phyloP scores from a whole-genome alignment of 176 grass and related monocot genomes.

The Zizania latifolia region DNA sequence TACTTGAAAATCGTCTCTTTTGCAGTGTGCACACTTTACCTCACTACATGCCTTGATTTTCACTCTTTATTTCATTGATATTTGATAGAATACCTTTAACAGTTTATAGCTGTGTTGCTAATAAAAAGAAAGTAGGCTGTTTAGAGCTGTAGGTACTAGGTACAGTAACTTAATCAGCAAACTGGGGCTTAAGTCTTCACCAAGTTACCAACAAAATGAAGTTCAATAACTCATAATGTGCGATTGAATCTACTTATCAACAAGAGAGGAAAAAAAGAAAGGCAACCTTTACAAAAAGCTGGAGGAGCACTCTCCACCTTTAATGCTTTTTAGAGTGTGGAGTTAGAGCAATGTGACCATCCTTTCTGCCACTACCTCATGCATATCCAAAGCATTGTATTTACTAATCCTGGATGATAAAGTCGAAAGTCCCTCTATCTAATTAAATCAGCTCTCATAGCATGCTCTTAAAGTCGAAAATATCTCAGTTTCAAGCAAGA shows the following conservation, averaged over 20 bases:
- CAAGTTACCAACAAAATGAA: constrained; percentile 4
- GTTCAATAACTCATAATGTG: constrained; percentile 15
- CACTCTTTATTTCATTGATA: not conserved
- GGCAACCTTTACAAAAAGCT: constrained; percentile 39
- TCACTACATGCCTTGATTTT: not conserved
- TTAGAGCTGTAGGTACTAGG: not conserved
- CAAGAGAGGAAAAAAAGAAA: constrained; percentile 6
- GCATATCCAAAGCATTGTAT: constrained; percentile 47
- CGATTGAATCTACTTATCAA: constrained; percentile 22
- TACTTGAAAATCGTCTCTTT: not conserved
- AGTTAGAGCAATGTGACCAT: constrained; percentile 20
- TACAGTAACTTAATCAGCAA: not conserved
- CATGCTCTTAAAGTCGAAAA: constrained; percentile 13
- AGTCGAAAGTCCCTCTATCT: not conserved
- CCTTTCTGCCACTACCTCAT: constrained; percentile 39
- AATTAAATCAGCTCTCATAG: constrained; percentile 20
- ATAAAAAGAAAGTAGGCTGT: not conserved
- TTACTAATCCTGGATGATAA: constrained; percentile 33
- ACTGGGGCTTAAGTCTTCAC: constrained; percentile 1
- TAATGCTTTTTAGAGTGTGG: constrained; percentile 28
- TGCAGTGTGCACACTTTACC: not conserved
- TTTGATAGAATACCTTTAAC: not conserved
- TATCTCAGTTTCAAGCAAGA: constrained; percentile 24
- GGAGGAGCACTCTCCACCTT: constrained; percentile 31
- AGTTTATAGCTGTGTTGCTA: not conserved